A percentile compares a stretch with the other conserved stretches of the same genome.
These are phyloP conservation scores for Dendrobium huoshanense DNA, from an alignment of 106 monocot genomes.

Conservation along the genomic window DNA sequence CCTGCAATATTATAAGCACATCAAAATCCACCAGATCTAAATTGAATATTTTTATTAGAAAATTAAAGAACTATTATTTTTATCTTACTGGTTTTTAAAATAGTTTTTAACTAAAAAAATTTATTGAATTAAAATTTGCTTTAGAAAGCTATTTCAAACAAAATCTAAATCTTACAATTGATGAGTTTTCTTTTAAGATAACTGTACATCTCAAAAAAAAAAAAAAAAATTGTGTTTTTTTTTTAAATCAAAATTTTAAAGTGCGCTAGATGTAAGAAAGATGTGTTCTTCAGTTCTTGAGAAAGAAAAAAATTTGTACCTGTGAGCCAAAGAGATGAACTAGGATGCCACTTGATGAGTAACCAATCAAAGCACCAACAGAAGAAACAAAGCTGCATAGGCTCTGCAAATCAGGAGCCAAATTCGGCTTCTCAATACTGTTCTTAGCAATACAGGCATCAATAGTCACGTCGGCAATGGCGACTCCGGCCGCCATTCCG, in stretches of 20 bases:
- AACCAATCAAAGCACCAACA: slow-evolving; percentile 50
- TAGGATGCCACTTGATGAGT: slow-evolving; percentile 52
- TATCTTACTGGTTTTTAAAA: no score
- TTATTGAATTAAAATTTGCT: not conserved
- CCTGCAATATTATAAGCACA: slow-evolving; percentile 24
- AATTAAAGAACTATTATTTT: no score
- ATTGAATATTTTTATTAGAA: not conserved
- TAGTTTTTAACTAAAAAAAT: no score
- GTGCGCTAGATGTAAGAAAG: no score
- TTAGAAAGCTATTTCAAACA: not conserved
- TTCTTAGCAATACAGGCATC: slow-evolving; percentile 77
- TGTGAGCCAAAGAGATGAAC: slow-evolving; percentile 66
- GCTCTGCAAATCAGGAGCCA: slow-evolving; percentile 78
- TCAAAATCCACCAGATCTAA: not conserved
- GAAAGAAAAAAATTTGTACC: slow-evolving; percentile 15
- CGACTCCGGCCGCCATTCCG: slow-evolving; percentile 26
- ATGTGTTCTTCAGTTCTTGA: no score
- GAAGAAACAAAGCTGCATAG: slow-evolving; percentile 49
- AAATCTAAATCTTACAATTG: no score
- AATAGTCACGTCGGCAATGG: slow-evolving; percentile 76
- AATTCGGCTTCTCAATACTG: slow-evolving; percentile 48
- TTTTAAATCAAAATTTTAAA: no score
- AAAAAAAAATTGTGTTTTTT: no score
- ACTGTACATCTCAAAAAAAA: no score
- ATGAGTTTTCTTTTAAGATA: no score